These are phyloP conservation scores for Aspergillus sp. DNA, from an alignment of 2,329 filamentous ascomycete species.

Conservation along the genomic window DNA sequence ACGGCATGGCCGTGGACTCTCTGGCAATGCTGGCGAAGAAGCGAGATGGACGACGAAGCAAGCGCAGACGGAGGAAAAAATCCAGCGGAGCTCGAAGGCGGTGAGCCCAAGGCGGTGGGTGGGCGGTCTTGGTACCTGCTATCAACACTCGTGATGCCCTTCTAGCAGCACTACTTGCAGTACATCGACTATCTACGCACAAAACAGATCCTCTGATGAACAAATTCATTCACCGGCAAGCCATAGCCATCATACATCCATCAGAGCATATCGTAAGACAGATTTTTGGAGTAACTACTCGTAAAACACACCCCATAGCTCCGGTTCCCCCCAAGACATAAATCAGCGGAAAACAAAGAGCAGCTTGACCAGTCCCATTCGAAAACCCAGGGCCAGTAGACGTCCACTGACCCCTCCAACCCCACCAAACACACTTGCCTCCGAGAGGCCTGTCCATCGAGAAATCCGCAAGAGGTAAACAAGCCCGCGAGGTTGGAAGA, in stretches of 20 bases:
- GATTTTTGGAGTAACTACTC: slow-evolving; percentile 24
- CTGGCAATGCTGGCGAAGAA: not conserved
- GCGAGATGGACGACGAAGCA: not conserved
- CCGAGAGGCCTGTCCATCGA: slow-evolving; percentile 17
- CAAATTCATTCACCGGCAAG: slow-evolving; percentile 6
- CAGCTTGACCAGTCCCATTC: slow-evolving; percentile 30
- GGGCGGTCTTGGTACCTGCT: too few species aligned
- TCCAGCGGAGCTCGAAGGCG: not conserved
- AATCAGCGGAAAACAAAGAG: slow-evolving; percentile 12
- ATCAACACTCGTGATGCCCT: too few species aligned
- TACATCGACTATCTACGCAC: too few species aligned
- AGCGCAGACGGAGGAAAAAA: not conserved
- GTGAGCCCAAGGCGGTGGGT: too few species aligned
- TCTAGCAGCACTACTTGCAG: too few species aligned
- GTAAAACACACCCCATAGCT: slow-evolving; percentile 24
- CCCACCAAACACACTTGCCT: slow-evolving; percentile 27
- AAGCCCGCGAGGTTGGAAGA: slow-evolving; percentile 21
- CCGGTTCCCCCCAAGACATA: slow-evolving; percentile 9
- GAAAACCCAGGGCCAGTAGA: slow-evolving; percentile 11
- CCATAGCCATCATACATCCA: slow-evolving; percentile 15
- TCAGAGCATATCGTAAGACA: not conserved
- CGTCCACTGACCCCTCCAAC: slow-evolving; percentile 20
- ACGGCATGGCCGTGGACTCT: slow-evolving; percentile 20
- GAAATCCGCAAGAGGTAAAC: slow-evolving; percentile 22
- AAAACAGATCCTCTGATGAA: not conserved